Percentiles rank a stretch among this genome's conserved stretches.
Conservation (phyloP, 768 basidiomycete genomes). For the Russula olivacea region DNA sequence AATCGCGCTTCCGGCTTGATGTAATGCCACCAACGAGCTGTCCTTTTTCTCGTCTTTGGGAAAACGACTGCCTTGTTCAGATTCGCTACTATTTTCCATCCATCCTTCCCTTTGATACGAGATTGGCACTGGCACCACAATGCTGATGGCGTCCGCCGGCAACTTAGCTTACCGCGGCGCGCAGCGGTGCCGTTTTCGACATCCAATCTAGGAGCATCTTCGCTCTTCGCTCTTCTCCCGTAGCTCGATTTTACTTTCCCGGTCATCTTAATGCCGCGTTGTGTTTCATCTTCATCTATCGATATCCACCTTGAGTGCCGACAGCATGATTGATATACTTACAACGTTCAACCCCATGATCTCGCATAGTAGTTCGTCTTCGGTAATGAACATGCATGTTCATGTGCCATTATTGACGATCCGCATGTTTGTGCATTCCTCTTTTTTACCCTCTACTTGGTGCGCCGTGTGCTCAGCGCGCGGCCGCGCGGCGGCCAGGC, state of each 20-base stretch:
- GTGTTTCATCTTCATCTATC: background rate
- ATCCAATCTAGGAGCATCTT: background rate
- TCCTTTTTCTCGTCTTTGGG: conserved; percentile 1
- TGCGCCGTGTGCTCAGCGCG: background rate
- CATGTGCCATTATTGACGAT: conserved; percentile 4
- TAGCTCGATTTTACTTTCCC: background rate
- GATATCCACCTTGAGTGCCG: conserved; percentile 1
- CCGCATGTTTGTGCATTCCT: background rate
- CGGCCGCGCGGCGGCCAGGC: too few species aligned
- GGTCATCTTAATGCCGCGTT: conserved; percentile 1
- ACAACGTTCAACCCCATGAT: background rate
- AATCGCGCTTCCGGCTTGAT: background rate
- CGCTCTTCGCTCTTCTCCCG: background rate
- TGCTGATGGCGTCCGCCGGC: background rate
- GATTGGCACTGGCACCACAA: background rate
- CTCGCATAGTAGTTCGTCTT: background rate
- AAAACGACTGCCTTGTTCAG: background rate
- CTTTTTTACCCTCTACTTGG: background rate
- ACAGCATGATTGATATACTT: background rate
- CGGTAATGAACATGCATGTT: background rate
- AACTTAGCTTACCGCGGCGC: background rate
- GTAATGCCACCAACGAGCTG: background rate
- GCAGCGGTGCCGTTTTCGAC: background rate
- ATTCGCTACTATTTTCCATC: background rate
- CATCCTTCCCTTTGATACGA: background rate